A percentile compares a stretch with the other conserved stretches of the same genome.
These are phyloP conservation scores for Pyronema omphalodes DNA, from an alignment of 495 filamentous ascomycete species.

Conservation along the genomic window DNA sequence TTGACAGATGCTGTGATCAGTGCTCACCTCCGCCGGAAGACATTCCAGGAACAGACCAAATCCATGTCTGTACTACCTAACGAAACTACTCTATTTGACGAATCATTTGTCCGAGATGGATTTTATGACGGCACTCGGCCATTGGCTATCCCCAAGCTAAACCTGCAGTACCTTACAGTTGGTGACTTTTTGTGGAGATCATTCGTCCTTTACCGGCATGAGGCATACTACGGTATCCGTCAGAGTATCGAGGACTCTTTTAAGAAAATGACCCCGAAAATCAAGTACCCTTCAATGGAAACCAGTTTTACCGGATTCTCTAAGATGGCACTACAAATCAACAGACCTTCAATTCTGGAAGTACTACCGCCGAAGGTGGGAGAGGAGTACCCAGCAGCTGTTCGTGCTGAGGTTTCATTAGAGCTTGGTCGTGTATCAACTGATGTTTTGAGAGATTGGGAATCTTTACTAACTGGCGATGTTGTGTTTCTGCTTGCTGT, in stretches of 20 bases:
- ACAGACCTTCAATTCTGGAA: slow-evolving; percentile 74
- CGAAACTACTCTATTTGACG: slow-evolving; percentile 70
- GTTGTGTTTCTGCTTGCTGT: slow-evolving; percentile 75
- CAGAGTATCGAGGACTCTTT: slow-evolving; percentile 72
- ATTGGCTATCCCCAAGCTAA: slow-evolving; percentile 82
- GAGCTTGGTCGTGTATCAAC: slow-evolving; percentile 65
- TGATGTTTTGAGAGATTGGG: slow-evolving; percentile 71
- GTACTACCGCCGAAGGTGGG: slow-evolving; percentile 72
- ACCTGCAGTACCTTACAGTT: slow-evolving; percentile 84
- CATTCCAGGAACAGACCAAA: slow-evolving; percentile 63
- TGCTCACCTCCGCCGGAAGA: slow-evolving; percentile 54
- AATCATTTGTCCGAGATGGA: slow-evolving; percentile 66
- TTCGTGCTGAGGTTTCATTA: slow-evolving; percentile 73
- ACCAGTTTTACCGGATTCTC: slow-evolving; percentile 71
- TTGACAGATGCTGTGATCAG: slow-evolving; percentile 61
- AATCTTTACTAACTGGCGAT: slow-evolving; percentile 71
- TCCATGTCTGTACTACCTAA: slow-evolving; percentile 63
- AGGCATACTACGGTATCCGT: slow-evolving; percentile 86
- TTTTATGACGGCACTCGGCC: slow-evolving; percentile 76
- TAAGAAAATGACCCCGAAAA: slow-evolving; percentile 57
- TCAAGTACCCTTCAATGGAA: slow-evolving; percentile 37
- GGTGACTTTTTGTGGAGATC: slow-evolving; percentile 93
- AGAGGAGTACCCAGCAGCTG: slow-evolving; percentile 62
- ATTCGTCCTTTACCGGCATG: slow-evolving; percentile 70
- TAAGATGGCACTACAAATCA: slow-evolving; percentile 74